Base-by-base conservation (phyloP, 83 land plant species). In the Picea abies region DNA sequence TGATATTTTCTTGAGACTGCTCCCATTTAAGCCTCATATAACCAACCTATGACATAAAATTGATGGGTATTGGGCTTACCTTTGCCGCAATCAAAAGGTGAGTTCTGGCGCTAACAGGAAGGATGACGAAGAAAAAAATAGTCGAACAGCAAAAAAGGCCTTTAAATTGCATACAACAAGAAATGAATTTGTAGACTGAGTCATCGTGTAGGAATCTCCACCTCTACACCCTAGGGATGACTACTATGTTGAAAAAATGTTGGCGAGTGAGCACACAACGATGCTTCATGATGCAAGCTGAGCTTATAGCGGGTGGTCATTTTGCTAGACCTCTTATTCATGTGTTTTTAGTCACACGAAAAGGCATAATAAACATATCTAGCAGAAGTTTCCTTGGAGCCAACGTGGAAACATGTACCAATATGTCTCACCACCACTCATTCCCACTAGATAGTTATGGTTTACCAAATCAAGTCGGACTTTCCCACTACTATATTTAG, bases 101-200 rank as follows among this genome's bases (percentile, higher is more conserved):
- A 32, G 0, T 32, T 32, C 2, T 32, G 2, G 35, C 1, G 35
- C 35, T 32, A 32, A 32, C 35, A 32, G 37, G 70, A 52, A 14
- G 29, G 70, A 26, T 10, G 29, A 12, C 1, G 26, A 4, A 66
- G 37, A 23, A 23, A 22, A 23, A 35, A 12, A 23, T 26, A 23
- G 32, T 23, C 44, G 17, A 17, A 7, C 0, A 4, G 2, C 15
- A 3, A 0, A 39, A 39, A 73, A 22, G 29, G 23, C 8, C 60
- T 12, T 75, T 25, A 3, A 49, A 3, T 10, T 12, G 60, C 78
- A 75, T 58, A 60, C 61, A 62, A 76, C 79, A 76, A 76, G 79
- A 23, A 76, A 76, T 20, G 37, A 76, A 76, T 76, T 76, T 76
- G 29, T n/a, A 25, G 35, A 23, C 29, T 7, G 60, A 60, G 52